Conservation (phyloP, 495 filamentous ascomycete species). For the Aspergillus sparsus region DNA sequence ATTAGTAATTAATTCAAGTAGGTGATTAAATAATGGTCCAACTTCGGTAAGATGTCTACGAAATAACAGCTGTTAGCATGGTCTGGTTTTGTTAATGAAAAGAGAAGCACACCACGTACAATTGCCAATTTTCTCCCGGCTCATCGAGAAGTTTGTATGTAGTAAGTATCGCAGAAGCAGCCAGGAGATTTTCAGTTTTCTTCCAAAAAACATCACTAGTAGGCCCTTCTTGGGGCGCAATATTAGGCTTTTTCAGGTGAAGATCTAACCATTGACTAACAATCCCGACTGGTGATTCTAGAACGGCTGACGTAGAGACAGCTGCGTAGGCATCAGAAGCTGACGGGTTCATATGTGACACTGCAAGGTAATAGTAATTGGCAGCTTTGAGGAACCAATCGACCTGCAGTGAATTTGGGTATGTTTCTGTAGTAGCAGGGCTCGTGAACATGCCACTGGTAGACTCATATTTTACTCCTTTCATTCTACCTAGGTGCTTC, state of each 20-base stretch:
- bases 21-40: constrained; percentile 31
- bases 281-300: constrained; percentile 39
- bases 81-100: not conserved
- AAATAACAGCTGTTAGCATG: not conserved
- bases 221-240: constrained; percentile 9
- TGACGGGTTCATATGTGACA: constrained; percentile 31
- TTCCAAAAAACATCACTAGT: constrained; percentile 21
- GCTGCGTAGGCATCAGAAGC: constrained; percentile 37
- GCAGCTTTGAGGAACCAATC: constrained; percentile 48
- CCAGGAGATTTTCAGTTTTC: constrained; percentile 38
- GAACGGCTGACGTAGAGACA: constrained; percentile 38
- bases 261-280: constrained; percentile 32
- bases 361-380: constrained; percentile 46
- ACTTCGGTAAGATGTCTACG: constrained; percentile 39
- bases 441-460: constrained; percentile 35
- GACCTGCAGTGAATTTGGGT: constrained; percentile 38
- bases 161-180: constrained; percentile 33
- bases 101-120: constrained; percentile 26
- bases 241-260: constrained; percentile 9
- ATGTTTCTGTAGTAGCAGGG: constrained; percentile 40
- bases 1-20: constrained; percentile 22
- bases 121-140: constrained; percentile 40
- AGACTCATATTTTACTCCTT: constrained; percentile 30
- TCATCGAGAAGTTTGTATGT: constrained; percentile 40
- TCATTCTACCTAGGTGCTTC: constrained; percentile 44